Conservation (phyloP, 164 flowering plant genomes). For the Amborella trichopoda region DNA sequence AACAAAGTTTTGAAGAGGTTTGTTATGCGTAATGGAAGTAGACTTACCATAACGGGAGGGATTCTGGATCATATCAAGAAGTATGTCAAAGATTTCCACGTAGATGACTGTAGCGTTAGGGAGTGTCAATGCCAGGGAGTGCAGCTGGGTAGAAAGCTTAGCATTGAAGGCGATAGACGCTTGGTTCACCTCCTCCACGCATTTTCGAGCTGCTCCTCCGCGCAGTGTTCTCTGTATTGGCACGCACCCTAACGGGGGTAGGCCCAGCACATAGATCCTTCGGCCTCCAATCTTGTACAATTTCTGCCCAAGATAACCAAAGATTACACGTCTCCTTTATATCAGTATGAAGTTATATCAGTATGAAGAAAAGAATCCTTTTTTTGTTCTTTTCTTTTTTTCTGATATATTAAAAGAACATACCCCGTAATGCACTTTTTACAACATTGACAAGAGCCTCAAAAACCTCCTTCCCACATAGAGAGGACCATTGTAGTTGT, state of each 20-base stretch:
- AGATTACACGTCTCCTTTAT: no score
- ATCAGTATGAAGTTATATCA: no score
- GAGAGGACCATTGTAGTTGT: no score
- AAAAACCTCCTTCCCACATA: no score
- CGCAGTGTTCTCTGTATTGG: conserved; percentile 30
- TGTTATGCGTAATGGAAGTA: no score
- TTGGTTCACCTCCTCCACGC: conserved; percentile 14
- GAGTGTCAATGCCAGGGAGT: conserved; percentile 3
- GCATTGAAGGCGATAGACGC: conserved; percentile 24
- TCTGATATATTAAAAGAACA: no score
- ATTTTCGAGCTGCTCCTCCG: conserved; percentile 23
- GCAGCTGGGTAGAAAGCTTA: conserved; percentile 9
- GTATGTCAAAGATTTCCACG: conserved; percentile 22
- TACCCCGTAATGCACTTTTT: no score
- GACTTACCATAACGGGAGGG: conserved; percentile 10
- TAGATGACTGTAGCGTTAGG: conserved; percentile 6
- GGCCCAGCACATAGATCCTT: conserved; percentile 21
- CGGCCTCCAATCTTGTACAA: conserved; percentile 22
- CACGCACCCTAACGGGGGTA: conserved; percentile 31
- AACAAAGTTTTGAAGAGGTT: background rate
- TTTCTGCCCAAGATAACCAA: no score
- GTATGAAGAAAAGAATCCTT: no score
- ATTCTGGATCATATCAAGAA: conserved; percentile 22
- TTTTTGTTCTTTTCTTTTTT: no score
- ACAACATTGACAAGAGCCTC: no score